Base-by-base conservation (phyloP, 306 rosid species). In the Quercus wislizeni region DNA sequence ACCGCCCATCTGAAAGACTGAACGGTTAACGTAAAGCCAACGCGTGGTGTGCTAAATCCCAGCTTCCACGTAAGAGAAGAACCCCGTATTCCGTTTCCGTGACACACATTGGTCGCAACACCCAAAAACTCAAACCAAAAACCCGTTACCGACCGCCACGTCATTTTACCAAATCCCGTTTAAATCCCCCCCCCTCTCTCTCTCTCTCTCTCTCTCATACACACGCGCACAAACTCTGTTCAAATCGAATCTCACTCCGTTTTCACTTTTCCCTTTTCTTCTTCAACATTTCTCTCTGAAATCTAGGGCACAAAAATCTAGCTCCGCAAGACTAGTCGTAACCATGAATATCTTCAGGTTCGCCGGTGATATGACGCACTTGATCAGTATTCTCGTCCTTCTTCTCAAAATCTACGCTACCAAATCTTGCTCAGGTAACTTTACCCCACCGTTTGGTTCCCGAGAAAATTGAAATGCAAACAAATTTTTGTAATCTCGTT, bases 351-450 rank as follows among this genome's bases (percentile, higher is more conserved):
- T 85, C 84, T 95, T 95, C 91, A 91, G 99, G 83, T 84, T 95
- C 83, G 92, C 94, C 78, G 99, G 98, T n/a, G 99, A 95, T 52
- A 89, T 92, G 94, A 91, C 92, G 21, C 99, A 95, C 84, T 85
- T 95, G 78, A 78, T 89, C 88, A 95, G 99, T 84, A 91, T 95
- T 82, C 65, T 95, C 70, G 89, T 95, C 41, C 91, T 95, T 25
- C 92, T 92, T 19, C 99, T 95, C 92, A 95, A 95, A 89, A 92
- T 95, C 81, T 95, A 95, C 83, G 96, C 99, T 7, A 95, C 99
- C 79, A 95, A 90, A 78, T 95, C 99, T 20, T 95, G 99, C 83
- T 90, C 98, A 14, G 99, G 99, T 95, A 86, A 63, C 18, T 3
- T 23, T 18, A 2, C 41, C 23, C 30, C 46, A 41, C 46, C 28